Base-by-base conservation (phyloP, 1,139 yeast species). In the Debaryomyces nepalensis region DNA sequence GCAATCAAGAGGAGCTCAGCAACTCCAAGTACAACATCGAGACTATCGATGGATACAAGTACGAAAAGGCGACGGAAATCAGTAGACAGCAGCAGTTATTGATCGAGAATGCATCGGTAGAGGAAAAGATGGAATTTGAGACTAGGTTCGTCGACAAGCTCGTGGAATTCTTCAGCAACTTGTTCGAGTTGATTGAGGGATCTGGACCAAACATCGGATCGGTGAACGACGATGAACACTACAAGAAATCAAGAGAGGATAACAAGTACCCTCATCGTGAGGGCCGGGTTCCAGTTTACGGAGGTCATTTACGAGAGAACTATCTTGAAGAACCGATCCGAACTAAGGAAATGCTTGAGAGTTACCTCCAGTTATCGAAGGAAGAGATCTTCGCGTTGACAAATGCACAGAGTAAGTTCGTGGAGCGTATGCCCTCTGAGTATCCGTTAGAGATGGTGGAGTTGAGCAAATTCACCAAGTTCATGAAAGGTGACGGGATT, bases 401-500 rank as follows among this genome's bases (percentile, higher is more conserved):
- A 27, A 40, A 42, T 3, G 54, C 66, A 18, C 70, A 64, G 45
- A 34, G 44, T 4, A 44, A 45, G 21, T 65, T 57, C 43, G 7
- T 61, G 22, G 26, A 32, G 8, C 35, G 22, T 6, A 55, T 66
- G 62, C 56, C 61, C 15, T 27, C 39, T 3, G 47, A 47, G 4
- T 56, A 61, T 43, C 69, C 70, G 2, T 41, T 48, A 11, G 57
- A 55, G 5, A 46, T 67, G 16, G 41, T 53, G 27, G 45, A 54
- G 15, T 47, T 26, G 30, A 58, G 58, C 31, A 53, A 52, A 39
- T 55, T 48, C 42, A 59, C 57, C 41, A 50, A 51, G 15, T 66
- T 63, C 46, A 63, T 67, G 70, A 51, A 63, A 41, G 84, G 82
- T 10, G 69, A 72, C 46, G 87, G 88, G 30, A 78, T 80, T 35